These are phyloP conservation scores for Podila horticola DNA, from an alignment of 192 early-diverging fungal species.

Conservation along the genomic window DNA sequence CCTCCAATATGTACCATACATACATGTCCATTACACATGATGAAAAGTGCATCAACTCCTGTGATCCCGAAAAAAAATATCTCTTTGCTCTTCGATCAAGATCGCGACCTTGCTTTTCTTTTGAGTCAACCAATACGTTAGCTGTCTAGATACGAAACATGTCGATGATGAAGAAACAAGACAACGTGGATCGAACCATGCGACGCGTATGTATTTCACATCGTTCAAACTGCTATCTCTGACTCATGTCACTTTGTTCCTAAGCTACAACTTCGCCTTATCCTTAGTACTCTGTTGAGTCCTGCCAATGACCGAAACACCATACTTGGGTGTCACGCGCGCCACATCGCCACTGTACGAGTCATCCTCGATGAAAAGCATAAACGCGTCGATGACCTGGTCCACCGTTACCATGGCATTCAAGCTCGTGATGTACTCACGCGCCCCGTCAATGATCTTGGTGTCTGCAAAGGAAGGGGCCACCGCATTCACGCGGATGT, in stretches of 20 bases:
- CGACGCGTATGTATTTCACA: too few species aligned
- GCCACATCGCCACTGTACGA: conserved; percentile 58
- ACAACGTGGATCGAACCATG: too few species aligned
- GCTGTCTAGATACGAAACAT: too few species aligned
- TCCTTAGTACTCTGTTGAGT: not conserved
- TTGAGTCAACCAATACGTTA: too few species aligned
- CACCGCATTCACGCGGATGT: conserved; percentile 71
- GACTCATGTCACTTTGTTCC: not conserved
- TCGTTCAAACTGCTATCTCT: too few species aligned
- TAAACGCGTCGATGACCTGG: conserved; percentile 66
- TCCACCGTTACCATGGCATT: conserved; percentile 36
- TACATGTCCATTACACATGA: too few species aligned
- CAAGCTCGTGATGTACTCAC: conserved; percentile 30
- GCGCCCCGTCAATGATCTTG: conserved; percentile 53
- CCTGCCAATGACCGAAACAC: not conserved
- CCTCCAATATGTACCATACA: too few species aligned
- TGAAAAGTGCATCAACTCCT: too few species aligned
- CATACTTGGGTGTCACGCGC: not conserved
- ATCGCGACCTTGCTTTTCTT: too few species aligned
- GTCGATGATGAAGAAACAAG: too few species aligned
- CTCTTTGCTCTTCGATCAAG: too few species aligned
- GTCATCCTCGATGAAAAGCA: conserved; percentile 70
- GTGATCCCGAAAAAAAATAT: too few species aligned
- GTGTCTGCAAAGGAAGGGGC: conserved; percentile 69
- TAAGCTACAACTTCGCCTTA: not conserved